A percentile compares a stretch with the other conserved stretches of the same genome.
Conservation (phyloP, 805 yeast species). For the Ascoidea tarda region DNA sequence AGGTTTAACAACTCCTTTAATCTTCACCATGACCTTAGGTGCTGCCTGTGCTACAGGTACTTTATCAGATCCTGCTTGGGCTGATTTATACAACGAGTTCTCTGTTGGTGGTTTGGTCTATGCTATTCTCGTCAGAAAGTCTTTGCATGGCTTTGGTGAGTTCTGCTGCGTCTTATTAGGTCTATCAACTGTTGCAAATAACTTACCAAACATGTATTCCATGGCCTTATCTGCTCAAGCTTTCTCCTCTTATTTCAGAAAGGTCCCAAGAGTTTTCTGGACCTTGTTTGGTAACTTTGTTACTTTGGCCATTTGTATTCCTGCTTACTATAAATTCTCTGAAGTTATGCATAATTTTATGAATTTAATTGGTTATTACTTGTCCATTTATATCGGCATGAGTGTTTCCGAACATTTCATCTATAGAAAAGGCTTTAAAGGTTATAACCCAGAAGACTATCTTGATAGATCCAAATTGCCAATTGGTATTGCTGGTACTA, state of each 20-base stretch:
- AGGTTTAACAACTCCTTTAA: conserved; percentile 57
- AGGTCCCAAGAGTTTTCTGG: conserved; percentile 77
- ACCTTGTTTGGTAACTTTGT: conserved; percentile 60
- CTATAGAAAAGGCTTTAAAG: conserved; percentile 47
- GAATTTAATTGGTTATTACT: conserved; percentile 85
- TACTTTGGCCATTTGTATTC: conserved; percentile 78
- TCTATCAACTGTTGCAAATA: conserved; percentile 78
- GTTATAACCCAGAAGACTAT: conserved; percentile 53
- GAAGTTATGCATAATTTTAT: conserved; percentile 72
- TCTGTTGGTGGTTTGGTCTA: conserved; percentile 76
- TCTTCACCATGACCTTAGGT: conserved; percentile 68
- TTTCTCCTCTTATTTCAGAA: conserved; percentile 58
- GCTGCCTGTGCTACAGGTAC: conserved; percentile 75
- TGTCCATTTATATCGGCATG: conserved; percentile 73
- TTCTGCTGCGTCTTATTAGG: conserved; percentile 79
- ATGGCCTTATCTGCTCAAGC: conserved; percentile 80
- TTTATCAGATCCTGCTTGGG: conserved; percentile 29
- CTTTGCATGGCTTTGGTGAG: conserved; percentile 80
- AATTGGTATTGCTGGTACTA: conserved; percentile 61
- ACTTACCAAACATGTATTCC: conserved; percentile 90
- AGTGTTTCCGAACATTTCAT: conserved; percentile 72
- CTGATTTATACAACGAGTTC: conserved; percentile 32
- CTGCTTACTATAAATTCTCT: conserved; percentile 67
- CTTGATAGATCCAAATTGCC: conserved; percentile 47
- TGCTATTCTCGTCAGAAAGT: conserved; percentile 62